A percentile compares a stretch with the other conserved stretches of the same genome.
These are phyloP conservation scores for Sphagnurus paluster DNA, from an alignment of 1,284 basidiomycete genomes.

Conservation along the genomic window DNA sequence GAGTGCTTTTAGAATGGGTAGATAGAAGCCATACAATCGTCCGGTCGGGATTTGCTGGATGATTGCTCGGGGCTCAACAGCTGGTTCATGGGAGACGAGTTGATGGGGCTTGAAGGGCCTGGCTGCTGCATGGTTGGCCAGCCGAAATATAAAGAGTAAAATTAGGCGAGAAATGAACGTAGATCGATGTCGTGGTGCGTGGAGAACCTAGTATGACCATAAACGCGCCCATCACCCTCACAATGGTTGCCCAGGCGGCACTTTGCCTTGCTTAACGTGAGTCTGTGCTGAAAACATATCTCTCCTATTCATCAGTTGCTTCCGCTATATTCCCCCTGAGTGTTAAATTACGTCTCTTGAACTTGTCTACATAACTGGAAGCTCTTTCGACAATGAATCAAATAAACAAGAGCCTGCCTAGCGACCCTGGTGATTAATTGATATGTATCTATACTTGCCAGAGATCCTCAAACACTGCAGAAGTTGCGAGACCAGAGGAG, in stretches of 20 bases:
- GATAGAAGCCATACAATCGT: conserved; percentile 35
- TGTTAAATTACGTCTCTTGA: no score
- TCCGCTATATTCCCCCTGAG: not conserved
- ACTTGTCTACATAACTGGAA: no score
- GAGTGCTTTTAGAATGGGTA: conserved; percentile 2
- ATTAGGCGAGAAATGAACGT: conserved; percentile 6
- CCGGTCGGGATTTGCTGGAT: conserved; percentile 32
- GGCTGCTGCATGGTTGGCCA: conserved; percentile 34
- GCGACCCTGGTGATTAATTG: no score
- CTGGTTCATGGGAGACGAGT: conserved; percentile 24
- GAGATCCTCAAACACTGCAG: no score
- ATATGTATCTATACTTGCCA: no score
- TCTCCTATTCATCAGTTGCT: conserved; percentile 3
- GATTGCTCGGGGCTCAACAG: conserved; percentile 34
- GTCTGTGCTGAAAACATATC: not conserved
- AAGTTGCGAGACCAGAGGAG: no score
- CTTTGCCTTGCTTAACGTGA: not conserved
- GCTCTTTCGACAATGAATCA: no score
- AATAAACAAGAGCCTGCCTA: no score
- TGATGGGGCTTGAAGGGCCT: conserved; percentile 38
- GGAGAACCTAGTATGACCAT: conserved; percentile 10
- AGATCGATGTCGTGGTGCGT: conserved; percentile 14
- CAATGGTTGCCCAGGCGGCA: conserved; percentile 30
- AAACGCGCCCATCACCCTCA: conserved; percentile 19
- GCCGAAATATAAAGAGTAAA: conserved; percentile 13